Evolutionary conservation across 2,329 filamentous ascomycete genomes (phyloP).

Genomic region (Blastomyces silverae): DNA sequence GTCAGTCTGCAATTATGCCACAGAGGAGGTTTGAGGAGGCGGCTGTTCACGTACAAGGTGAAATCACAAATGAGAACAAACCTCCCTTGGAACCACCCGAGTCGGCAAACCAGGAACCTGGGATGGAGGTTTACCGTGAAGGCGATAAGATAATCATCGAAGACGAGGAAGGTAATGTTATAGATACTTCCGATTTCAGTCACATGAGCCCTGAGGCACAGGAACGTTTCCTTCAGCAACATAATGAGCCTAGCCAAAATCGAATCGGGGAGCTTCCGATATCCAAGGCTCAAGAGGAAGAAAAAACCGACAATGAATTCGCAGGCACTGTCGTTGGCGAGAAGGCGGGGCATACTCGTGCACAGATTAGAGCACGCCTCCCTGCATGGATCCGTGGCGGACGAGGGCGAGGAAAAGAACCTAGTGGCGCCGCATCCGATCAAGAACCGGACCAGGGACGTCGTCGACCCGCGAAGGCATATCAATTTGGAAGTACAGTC

Average conservation of each 20-base stretch:
- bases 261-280: constrained; percentile 41
- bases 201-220: constrained; percentile 51
- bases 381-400: constrained; percentile 41
- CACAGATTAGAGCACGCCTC: constrained; percentile 44
- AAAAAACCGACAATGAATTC: constrained; percentile 42
- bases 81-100: constrained; percentile 15
- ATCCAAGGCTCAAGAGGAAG: constrained; percentile 40
- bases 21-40: constrained; percentile 33
- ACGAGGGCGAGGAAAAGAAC: constrained; percentile 35
- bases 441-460: constrained; percentile 31
- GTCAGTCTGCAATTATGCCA: constrained; percentile 82
- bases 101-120: constrained; percentile 26
- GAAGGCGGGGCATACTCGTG: constrained; percentile 27
- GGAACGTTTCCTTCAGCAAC: constrained; percentile 50
- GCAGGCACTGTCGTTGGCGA: constrained; percentile 35
- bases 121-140: constrained; percentile 70
- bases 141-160: constrained; percentile 74
- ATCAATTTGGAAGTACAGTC: constrained; percentile 64
- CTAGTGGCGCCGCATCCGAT: constrained; percentile 22
- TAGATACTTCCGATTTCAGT: constrained; percentile 55
- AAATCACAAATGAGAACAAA: constrained; percentile 26
- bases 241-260: constrained; percentile 50
- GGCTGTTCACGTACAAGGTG: constrained; percentile 20
- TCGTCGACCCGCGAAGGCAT: constrained; percentile 55
- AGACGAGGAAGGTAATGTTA: constrained; percentile 77